Evolutionary conservation across 345 rosid genomes (phyloP).

Genomic region (Lumnitzera racemosa): DNA sequence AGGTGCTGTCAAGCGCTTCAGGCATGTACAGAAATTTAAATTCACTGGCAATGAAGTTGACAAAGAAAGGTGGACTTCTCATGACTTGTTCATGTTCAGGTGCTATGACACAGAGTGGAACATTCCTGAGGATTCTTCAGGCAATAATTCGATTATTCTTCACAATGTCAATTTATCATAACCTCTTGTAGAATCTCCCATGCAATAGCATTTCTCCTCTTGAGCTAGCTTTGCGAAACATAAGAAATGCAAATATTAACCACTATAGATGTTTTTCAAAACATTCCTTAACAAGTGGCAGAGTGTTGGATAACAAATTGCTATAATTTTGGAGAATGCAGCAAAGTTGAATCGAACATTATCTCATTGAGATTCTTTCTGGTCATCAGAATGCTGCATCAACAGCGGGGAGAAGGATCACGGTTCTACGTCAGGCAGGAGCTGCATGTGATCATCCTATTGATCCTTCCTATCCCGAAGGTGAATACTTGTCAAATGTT

Average conservation of each 20-base stretch:
- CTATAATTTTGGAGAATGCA: not conserved
- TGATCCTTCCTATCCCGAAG: conserved; percentile 83
- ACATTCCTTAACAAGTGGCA: no score
- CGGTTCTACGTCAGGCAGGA: conserved; percentile 55
- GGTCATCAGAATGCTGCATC: conserved; percentile 55
- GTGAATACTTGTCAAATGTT: conserved; percentile 61
- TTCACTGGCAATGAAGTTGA: conserved; percentile 67
- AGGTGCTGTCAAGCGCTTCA: conserved; percentile 61
- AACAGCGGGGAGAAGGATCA: conserved; percentile 56
- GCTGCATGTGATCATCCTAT: conserved; percentile 88
- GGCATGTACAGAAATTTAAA: conserved; percentile 86
- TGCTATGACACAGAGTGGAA: conserved; percentile 87
- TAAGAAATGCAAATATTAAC: no score
- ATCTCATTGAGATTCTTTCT: not conserved
- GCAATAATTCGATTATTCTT: conserved; percentile 19
- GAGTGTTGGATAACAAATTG: not conserved
- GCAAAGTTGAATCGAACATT: not conserved
- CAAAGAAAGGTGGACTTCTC: conserved; percentile 71
- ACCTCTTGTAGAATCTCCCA: no score
- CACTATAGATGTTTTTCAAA: no score
- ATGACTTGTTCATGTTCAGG: conserved; percentile 97
- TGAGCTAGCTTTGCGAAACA: not conserved
- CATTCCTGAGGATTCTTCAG: conserved; percentile 60
- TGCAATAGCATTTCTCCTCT: not conserved
- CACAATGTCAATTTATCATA: no score